phyloP scores from a whole-genome alignment of 352 stramenopile genomes.

The Pythium scleroteichum region DNA sequence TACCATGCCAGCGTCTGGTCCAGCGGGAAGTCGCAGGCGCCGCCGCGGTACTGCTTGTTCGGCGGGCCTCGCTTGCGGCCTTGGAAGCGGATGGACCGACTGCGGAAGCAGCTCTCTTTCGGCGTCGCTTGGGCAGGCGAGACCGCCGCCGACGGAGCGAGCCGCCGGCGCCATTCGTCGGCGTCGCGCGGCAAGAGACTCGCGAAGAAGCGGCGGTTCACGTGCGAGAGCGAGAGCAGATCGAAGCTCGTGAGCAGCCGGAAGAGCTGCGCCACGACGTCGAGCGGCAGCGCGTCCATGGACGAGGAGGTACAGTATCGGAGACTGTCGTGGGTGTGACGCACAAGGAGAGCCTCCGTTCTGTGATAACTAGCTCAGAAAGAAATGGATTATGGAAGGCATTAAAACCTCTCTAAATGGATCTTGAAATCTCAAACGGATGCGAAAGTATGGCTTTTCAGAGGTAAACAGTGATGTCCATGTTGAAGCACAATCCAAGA shows the following conservation, averaged over 20 bases:
- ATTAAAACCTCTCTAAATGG: no score
- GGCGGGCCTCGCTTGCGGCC: conserved; percentile 1
- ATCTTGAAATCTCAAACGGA: no score
- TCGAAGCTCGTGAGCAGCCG: conserved; percentile 10
- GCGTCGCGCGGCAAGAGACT: not conserved
- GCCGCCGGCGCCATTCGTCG: not conserved
- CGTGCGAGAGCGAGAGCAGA: conserved; percentile 13
- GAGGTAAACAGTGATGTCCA: no score
- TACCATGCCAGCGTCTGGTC: not conserved
- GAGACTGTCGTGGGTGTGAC: no score
- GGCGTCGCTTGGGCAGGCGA: not conserved
- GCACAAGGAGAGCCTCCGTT: no score
- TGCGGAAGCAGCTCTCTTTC: conserved; percentile 3
- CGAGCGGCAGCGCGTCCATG: conserved; percentile 3
- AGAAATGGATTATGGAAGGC: no score
- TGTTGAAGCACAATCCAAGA: no score
- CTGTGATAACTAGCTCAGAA: no score
- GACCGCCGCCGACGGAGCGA: no score
- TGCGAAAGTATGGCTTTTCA: no score
- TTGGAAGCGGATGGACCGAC: conserved; percentile 4
- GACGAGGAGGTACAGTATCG: no score
- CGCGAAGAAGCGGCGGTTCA: conserved; percentile 1
- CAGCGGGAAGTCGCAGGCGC: not conserved
- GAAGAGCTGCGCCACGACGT: not conserved
- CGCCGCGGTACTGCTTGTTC: not conserved